Evolutionary conservation across 164 flowering plant species (phyloP).

Genomic region (Magnolia changhungtana): DNA sequence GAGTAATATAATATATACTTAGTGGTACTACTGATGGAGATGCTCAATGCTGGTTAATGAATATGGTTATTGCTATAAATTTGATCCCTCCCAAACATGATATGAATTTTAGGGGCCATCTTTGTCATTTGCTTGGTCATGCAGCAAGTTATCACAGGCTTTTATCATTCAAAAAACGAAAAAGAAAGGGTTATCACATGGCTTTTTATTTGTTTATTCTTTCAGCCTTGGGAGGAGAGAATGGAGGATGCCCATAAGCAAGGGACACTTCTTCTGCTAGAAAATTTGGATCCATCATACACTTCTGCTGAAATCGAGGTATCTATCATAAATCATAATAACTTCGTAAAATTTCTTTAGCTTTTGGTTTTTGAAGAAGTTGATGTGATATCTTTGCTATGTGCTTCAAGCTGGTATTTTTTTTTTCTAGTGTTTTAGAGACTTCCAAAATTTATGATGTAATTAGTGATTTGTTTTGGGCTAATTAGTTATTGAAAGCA

Average conservation of each 20-base stretch:
- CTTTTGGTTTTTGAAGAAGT: too few relatives aligned
- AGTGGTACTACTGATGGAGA: too few relatives aligned
- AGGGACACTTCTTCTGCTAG: conserved; percentile 62
- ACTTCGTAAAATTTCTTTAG: background rate
- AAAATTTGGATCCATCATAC: conserved; percentile 72
- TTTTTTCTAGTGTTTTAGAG: background rate
- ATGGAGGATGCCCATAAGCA: conserved; percentile 47
- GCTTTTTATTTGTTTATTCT: background rate
- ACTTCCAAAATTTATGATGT: background rate
- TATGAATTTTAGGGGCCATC: too few relatives aligned
- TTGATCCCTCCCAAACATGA: too few relatives aligned
- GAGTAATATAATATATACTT: too few relatives aligned
- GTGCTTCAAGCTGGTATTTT: too few relatives aligned
- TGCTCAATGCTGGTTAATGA: too few relatives aligned
- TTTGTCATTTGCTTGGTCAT: too few relatives aligned
- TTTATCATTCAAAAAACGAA: background rate
- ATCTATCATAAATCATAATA: background rate
- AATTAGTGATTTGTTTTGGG: background rate
- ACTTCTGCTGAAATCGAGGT: conserved; percentile 79
- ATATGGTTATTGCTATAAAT: too few relatives aligned
- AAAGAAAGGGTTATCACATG: background rate
- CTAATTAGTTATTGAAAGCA: background rate
- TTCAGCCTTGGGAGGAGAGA: conserved; percentile 81
- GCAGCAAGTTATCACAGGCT: background rate
- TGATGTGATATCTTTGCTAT: too few relatives aligned